Percentiles rank a stretch among this genome's conserved stretches.
These are phyloP conservation scores for Tolypocladium sp. DNA, from an alignment of 2,329 filamentous ascomycete species.

Conservation along the genomic window DNA sequence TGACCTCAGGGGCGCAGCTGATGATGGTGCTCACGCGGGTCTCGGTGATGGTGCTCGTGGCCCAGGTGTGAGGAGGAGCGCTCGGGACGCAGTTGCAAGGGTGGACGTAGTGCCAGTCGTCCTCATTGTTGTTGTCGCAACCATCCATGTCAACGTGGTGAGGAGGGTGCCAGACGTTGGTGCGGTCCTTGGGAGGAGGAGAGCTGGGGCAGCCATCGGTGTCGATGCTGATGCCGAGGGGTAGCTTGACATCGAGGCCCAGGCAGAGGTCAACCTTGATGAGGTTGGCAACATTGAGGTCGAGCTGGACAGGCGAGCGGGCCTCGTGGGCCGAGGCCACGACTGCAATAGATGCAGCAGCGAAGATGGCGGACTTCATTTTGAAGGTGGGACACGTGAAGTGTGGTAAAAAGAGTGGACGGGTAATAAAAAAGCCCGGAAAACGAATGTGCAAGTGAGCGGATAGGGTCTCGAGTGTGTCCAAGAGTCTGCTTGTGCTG, in stretches of 20 bases:
- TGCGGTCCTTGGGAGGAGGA: conserved; percentile 15
- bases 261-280: conserved; percentile 7
- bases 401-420: conserved; percentile 11
- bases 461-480: conserved; percentile 1
- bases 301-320: conserved; percentile 6
- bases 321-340: conserved; percentile 7
- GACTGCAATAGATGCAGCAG: conserved; percentile 8
- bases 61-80: conserved; percentile 22
- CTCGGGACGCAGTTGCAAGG: conserved; percentile 15
- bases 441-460: conserved; percentile 9
- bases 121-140: conserved; percentile 19
- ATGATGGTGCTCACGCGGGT: conserved; percentile 29
- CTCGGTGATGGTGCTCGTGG: conserved; percentile 30
- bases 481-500: conserved; percentile 6
- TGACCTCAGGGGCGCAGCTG: conserved; percentile 25
- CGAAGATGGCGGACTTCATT: conserved; percentile 15
- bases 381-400: conserved; percentile 2
- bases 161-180: conserved; percentile 25
- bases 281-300: conserved; percentile 1
- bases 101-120: conserved; percentile 27
- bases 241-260: conserved; percentile 9
- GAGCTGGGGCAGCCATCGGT: conserved; percentile 10
- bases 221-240: conserved; percentile 6
- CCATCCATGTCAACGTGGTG: conserved; percentile 26
- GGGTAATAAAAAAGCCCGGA: conserved; percentile 9